These are phyloP conservation scores for Dillenia suffruticosa DNA, from an alignment of 164 flowering plant genomes.

Conservation along the genomic window DNA sequence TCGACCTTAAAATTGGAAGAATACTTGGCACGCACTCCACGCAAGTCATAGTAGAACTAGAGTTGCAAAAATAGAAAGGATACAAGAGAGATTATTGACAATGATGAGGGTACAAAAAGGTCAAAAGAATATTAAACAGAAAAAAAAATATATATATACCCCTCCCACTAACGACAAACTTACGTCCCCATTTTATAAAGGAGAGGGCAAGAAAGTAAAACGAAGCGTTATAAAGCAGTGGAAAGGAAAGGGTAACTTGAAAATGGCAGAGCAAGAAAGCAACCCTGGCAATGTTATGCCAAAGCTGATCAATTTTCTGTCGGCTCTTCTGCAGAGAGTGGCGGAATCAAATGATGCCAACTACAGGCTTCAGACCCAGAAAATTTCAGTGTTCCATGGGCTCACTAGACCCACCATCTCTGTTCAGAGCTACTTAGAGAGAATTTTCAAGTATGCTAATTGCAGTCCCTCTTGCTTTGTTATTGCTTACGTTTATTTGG, in stretches of 20 bases:
- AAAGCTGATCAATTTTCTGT: conserved; percentile 45
- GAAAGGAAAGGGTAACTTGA: neutral
- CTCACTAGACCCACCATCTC: conserved; percentile 52
- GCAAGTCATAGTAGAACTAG: too few species aligned
- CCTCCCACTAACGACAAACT: conserved; percentile 6
- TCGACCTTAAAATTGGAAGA: too few species aligned
- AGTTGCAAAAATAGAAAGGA: too few species aligned
- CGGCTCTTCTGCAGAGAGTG: conserved; percentile 44
- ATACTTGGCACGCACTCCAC: too few species aligned
- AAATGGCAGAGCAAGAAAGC: conserved; percentile 41
- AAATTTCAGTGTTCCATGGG: conserved; percentile 58
- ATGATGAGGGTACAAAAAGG: too few species aligned
- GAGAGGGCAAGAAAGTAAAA: neutral
- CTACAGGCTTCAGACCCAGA: conserved; percentile 26
- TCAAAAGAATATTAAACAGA: too few species aligned
- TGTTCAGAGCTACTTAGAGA: conserved; percentile 48
- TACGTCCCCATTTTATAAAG: neutral
- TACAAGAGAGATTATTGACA: too few species aligned
- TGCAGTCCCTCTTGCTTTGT: conserved; percentile 68
- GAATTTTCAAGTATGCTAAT: conserved; percentile 71
- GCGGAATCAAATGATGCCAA: conserved; percentile 51
- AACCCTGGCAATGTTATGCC: conserved; percentile 22
- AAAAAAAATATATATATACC: neutral
- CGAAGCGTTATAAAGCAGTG: neutral
- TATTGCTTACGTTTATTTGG: conserved; percentile 66